phyloP scores from a whole-genome alignment of 2,329 filamentous ascomycete species.

The Zelopaecilomyces penicillatus region DNA sequence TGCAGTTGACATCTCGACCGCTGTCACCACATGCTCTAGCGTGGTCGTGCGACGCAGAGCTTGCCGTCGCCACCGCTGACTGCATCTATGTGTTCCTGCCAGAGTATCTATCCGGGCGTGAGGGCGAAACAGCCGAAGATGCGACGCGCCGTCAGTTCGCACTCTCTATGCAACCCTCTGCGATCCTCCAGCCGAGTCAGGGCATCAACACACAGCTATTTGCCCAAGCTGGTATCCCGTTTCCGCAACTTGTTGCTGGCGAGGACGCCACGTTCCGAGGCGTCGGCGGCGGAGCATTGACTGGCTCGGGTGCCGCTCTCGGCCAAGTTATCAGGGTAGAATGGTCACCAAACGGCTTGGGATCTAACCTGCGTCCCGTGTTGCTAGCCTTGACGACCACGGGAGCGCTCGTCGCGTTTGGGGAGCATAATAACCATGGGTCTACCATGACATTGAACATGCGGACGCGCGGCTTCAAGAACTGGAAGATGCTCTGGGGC shows the following conservation, averaged over 20 bases:
- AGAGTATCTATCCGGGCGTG: slow-evolving; percentile 25
- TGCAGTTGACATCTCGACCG: slow-evolving; percentile 35
- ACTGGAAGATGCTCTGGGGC: slow-evolving; percentile 49
- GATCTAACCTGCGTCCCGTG: slow-evolving; percentile 43
- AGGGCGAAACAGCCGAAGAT: slow-evolving; percentile 15
- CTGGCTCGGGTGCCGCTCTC: slow-evolving; percentile 39
- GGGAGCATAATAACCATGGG: slow-evolving; percentile 32
- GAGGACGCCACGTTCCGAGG: slow-evolving; percentile 29
- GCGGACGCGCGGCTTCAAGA: slow-evolving; percentile 33
- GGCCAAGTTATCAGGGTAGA: slow-evolving; percentile 46
- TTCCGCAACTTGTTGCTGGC: slow-evolving; percentile 18
- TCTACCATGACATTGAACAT: slow-evolving; percentile 21
- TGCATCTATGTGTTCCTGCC: slow-evolving; percentile 44
- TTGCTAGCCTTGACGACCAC: slow-evolving; percentile 42
- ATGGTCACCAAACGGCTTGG: slow-evolving; percentile 53
- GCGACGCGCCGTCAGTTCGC: slow-evolving; percentile 24
- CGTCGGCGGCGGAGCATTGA: slow-evolving; percentile 37
- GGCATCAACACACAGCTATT: slow-evolving; percentile 40
- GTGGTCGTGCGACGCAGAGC: slow-evolving; percentile 51
- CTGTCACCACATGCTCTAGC: slow-evolving; percentile 34
- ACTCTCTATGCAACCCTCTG: slow-evolving; percentile 23
- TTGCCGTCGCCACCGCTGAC: slow-evolving; percentile 50
- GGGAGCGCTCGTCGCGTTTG: slow-evolving; percentile 42
- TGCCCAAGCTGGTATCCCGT: slow-evolving; percentile 25
- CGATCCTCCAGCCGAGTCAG: slow-evolving; percentile 29